Percentiles rank a stretch among this genome's conserved stretches.
These are phyloP conservation scores for Erythrophleum fordii DNA, from an alignment of 306 rosid genomes.

Conservation along the genomic window DNA sequence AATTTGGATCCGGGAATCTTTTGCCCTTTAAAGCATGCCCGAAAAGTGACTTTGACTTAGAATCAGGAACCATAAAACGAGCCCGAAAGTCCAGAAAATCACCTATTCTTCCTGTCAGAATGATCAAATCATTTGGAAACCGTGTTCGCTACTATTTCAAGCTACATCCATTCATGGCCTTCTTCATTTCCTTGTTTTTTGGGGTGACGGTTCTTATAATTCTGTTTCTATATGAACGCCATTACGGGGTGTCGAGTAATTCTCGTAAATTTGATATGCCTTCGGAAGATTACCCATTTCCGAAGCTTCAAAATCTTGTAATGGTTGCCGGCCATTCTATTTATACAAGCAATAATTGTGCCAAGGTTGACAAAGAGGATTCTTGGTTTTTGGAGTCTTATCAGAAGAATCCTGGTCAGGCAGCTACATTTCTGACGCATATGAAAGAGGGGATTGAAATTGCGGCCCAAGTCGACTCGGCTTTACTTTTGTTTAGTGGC, in stretches of 20 bases:
- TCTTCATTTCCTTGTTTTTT: conserved; percentile 54
- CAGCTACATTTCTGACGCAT: conserved; percentile 77
- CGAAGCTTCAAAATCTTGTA: conserved; percentile 72
- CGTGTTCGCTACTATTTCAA: conserved; percentile 51
- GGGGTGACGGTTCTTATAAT: conserved; percentile 57
- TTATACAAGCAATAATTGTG: conserved; percentile 78
- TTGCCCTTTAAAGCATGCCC: conserved; percentile 71
- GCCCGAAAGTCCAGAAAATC: conserved; percentile 48
- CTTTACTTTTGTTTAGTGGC: conserved; percentile 86
- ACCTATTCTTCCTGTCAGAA: conserved; percentile 42
- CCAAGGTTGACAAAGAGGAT: conserved; percentile 78
- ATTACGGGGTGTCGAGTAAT: conserved; percentile 21
- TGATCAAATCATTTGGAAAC: conserved; percentile 56
- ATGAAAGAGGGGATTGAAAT: conserved; percentile 67
- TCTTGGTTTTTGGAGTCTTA: conserved; percentile 94
- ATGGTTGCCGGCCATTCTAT: conserved; percentile 97
- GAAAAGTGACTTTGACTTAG: conserved; percentile 65
- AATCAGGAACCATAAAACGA: conserved; percentile 40
- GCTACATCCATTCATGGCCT: conserved; percentile 53
- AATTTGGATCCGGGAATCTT: conserved; percentile 59
- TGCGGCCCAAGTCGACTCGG: conserved; percentile 58
- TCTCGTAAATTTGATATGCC: conserved; percentile 39
- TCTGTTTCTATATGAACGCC: conserved; percentile 57
- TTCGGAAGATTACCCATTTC: conserved; percentile 57
- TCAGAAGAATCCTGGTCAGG: conserved; percentile 94